These are phyloP conservation scores for Ceratocystis destructans DNA, from an alignment of 2,329 filamentous ascomycete genomes.

Conservation along the genomic window DNA sequence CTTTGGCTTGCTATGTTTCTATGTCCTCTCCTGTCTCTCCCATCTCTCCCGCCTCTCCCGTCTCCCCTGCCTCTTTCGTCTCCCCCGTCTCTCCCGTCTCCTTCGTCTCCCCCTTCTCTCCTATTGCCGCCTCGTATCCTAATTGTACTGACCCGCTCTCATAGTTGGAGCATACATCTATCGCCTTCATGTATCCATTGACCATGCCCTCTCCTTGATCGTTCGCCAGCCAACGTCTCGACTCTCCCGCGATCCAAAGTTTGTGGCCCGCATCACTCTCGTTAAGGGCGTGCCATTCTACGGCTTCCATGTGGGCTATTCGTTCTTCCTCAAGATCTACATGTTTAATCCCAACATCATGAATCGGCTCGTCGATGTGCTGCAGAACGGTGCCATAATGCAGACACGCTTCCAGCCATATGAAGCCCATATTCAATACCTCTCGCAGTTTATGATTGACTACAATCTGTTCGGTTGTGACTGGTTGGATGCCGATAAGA, in stretches of 20 bases:
- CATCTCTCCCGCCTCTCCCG: background rate
- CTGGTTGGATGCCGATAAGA: slow-evolving; percentile 47
- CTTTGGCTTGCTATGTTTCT: background rate
- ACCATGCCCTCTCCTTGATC: slow-evolving; percentile 74
- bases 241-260: slow-evolving; percentile 49
- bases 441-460: slow-evolving; percentile 95
- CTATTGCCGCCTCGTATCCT: background rate
- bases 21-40: background rate
- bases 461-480: slow-evolving; percentile 92
- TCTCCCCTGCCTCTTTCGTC: too few species aligned
- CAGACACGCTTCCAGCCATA: slow-evolving; percentile 76
- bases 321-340: slow-evolving; percentile 86
- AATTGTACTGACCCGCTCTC: background rate
- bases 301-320: slow-evolving; percentile 86
- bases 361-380: slow-evolving; percentile 72
- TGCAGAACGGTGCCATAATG: slow-evolving; percentile 79
- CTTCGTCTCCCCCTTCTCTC: background rate
- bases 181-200: slow-evolving; percentile 70
- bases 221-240: slow-evolving; percentile 27
- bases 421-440: slow-evolving; percentile 82
- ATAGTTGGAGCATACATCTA: slow-evolving; percentile 63
- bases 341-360: slow-evolving; percentile 77
- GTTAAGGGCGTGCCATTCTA: slow-evolving; percentile 94
- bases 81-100: too few species aligned
- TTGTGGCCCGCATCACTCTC: slow-evolving; percentile 79